phyloP scores from a whole-genome alignment of 1,284 basidiomycete species.

The Coniferiporia sulphurascens region DNA sequence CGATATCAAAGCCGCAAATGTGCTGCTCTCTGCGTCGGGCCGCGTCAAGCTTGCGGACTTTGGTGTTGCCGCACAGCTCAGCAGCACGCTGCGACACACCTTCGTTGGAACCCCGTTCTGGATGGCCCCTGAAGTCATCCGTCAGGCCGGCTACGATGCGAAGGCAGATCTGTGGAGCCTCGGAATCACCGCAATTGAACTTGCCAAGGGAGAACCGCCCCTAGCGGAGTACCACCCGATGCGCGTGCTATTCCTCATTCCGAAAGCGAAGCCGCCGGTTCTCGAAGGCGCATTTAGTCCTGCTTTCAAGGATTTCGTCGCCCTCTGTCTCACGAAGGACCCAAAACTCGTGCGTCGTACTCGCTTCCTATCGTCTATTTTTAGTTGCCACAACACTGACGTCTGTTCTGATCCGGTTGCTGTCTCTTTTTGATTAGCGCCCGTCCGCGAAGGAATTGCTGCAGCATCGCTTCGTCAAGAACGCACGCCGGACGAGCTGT shows the following conservation, averaged over 20 bases:
- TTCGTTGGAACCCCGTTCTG: conserved; percentile 97
- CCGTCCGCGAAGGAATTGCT: conserved; percentile 89
- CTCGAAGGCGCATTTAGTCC: conserved; percentile 82
- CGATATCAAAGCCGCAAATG: conserved; percentile 98
- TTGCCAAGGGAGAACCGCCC: conserved; percentile 93
- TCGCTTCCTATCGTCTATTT: conserved; percentile 7
- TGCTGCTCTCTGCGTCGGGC: conserved; percentile 85
- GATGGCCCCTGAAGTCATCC: conserved; percentile 98
- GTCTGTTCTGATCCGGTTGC: conserved; percentile 16
- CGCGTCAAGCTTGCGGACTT: conserved; percentile 98
- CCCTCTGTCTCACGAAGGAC: conserved; percentile 90
- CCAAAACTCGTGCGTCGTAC: conserved; percentile 52
- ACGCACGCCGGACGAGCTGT: conserved; percentile 75
- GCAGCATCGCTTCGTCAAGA: conserved; percentile 87
- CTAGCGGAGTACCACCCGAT: conserved; percentile 93
- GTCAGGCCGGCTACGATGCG: conserved; percentile 93
- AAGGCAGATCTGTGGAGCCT: conserved; percentile 98
- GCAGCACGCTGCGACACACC: conserved; percentile 83
- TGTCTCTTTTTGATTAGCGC: conserved; percentile 46
- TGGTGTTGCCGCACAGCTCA: conserved; percentile 91
- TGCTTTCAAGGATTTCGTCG: conserved; percentile 92
- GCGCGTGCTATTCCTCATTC: conserved; percentile 94
- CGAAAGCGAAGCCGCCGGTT: conserved; percentile 90
- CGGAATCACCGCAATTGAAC: conserved; percentile 94
- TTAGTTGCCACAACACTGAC: conserved; percentile 14